A percentile compares a stretch with the other conserved stretches of the same genome.
Evolutionary conservation across 1,284 basidiomycete genomes (phyloP).

Genomic region (Ustilago curta): DNA sequence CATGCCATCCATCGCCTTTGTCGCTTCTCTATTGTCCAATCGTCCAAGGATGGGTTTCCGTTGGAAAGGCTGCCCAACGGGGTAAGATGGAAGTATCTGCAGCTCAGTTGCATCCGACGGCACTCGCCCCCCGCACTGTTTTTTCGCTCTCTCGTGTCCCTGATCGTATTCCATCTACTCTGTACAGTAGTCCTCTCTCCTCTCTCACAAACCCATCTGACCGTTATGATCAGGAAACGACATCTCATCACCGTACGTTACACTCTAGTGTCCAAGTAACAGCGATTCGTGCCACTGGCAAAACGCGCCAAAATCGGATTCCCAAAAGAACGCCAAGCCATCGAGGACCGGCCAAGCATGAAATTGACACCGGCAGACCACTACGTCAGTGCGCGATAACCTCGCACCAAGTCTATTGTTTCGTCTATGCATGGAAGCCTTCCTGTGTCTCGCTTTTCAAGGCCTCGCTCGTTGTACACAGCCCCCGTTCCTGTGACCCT

Average conservation of each 20-base stretch:
- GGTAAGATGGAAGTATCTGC: too few relatives aligned
- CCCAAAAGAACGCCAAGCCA: background rate
- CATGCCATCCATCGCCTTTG: background rate
- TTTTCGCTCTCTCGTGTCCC: too few relatives aligned
- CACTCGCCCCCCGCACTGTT: too few relatives aligned
- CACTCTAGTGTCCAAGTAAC: too few relatives aligned
- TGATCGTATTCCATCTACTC: too few relatives aligned
- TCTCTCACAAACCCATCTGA: too few relatives aligned
- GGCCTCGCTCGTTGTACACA: background rate
- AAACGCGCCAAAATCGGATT: background rate
- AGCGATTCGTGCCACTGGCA: background rate
- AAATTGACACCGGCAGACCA: background rate
- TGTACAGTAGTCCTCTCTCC: too few relatives aligned
- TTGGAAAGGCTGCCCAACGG: too few relatives aligned
- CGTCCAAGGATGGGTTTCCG: too few relatives aligned
- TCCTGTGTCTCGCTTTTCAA: background rate
- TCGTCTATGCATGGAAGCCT: background rate
- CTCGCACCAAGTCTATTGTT: background rate
- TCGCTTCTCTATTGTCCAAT: background rate
- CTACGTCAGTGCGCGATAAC: conserved; percentile 7
- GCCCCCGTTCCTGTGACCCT: background rate
- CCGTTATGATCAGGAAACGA: too few relatives aligned
- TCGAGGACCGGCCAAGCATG: background rate
- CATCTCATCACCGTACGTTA: too few relatives aligned
- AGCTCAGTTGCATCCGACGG: too few relatives aligned